A percentile compares a stretch with the other conserved stretches of the same genome.
These are phyloP conservation scores for Stagonosporopsis rhizophila DNA, from an alignment of 2,329 filamentous ascomycete species.

Conservation along the genomic window DNA sequence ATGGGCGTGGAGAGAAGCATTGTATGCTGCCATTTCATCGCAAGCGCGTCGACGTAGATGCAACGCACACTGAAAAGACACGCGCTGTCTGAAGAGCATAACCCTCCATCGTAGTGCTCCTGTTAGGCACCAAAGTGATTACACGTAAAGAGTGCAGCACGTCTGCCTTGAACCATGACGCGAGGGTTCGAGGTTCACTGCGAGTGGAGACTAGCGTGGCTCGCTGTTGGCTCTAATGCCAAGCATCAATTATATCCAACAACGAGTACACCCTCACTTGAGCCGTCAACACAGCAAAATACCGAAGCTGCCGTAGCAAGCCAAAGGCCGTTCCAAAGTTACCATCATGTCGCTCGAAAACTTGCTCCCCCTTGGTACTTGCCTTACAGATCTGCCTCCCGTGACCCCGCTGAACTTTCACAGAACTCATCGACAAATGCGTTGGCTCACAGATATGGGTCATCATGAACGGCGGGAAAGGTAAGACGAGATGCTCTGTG, in stretches of 20 bases:
- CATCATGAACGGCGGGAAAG: conserved; percentile 99
- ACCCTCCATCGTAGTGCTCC: conserved; percentile 47
- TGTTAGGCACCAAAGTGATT: conserved; percentile 36
- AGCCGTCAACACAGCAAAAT: conserved; percentile 8
- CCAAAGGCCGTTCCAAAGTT: not conserved
- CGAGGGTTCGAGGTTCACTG: conserved; percentile 5
- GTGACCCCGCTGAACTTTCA: conserved; percentile 25
- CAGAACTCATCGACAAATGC: conserved; percentile 98
- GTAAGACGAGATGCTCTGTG: conserved; percentile 54
- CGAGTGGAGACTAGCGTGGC: conserved; percentile 26
- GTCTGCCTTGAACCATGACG: conserved; percentile 31
- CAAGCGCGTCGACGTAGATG: conserved; percentile 22
- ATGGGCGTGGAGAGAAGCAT: not conserved
- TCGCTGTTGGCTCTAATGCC: conserved; percentile 19
- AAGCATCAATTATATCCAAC: conserved; percentile 29
- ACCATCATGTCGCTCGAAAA: conserved; percentile 38
- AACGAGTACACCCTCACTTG: conserved; percentile 16
- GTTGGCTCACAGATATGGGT: conserved; percentile 98
- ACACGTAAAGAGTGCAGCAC: conserved; percentile 13
- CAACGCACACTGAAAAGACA: conserved; percentile 35
- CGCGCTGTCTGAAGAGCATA: conserved; percentile 44
- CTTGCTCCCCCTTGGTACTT: conserved; percentile 42
- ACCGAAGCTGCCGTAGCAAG: conserved; percentile 1
- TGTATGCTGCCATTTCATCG: conserved; percentile 22
- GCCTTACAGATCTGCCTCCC: not conserved